Evolutionary conservation across 805 yeast genomes (phyloP).

Genomic region (Kazachstania viticola): DNA sequence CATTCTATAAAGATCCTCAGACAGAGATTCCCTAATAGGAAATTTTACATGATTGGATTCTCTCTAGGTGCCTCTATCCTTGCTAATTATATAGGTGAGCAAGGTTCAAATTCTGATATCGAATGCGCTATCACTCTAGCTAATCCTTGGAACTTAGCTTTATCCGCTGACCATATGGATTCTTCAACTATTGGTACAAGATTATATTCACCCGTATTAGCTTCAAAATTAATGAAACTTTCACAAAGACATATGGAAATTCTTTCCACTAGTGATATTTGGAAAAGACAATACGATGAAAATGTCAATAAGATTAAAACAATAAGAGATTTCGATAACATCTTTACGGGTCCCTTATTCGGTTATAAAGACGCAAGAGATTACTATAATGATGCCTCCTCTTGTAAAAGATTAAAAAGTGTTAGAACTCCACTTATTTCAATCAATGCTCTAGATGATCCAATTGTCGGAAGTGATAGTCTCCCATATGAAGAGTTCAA

Average conservation of each 20-base stretch:
- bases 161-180: constrained; percentile 36
- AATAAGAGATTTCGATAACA: constrained; percentile 49
- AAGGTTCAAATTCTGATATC: constrained; percentile 34
- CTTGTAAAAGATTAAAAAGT: constrained; percentile 37
- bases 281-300: constrained; percentile 9
- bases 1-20: constrained; percentile 41
- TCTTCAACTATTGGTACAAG: constrained; percentile 32
- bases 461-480: constrained; percentile 42
- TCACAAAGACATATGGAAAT: constrained; percentile 32
- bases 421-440: constrained; percentile 54
- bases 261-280: constrained; percentile 23
- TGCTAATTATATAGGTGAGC: constrained; percentile 62
- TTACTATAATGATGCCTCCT: constrained; percentile 55
- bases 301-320: constrained; percentile 21
- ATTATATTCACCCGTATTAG: constrained; percentile 41
- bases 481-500: constrained; percentile 42
- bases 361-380: constrained; percentile 54
- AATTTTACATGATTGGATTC: constrained; percentile 66
- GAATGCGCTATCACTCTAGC: constrained; percentile 51
- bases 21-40: constrained; percentile 42
- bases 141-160: constrained; percentile 63
- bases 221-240: constrained; percentile 34
- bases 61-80: constrained; percentile 70
- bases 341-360: constrained; percentile 51
- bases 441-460: constrained; percentile 64